These are phyloP conservation scores for Coffea canephora DNA, from an alignment of 257 asterid genomes.

Conservation along the genomic window DNA sequence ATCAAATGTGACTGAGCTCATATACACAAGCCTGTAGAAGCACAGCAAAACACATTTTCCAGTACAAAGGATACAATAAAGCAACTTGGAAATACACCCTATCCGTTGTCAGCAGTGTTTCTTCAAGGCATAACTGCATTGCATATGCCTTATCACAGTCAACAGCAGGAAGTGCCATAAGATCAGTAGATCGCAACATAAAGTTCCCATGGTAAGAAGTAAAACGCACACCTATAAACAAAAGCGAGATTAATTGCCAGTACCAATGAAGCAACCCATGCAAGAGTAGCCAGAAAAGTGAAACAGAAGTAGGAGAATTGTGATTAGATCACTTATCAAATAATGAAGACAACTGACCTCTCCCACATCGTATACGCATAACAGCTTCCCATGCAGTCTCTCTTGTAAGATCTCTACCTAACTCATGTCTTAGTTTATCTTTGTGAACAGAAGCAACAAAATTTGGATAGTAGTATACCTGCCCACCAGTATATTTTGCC, in stretches of 20 bases:
- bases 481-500: slow-evolving; percentile 98
- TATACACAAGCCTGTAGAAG: not conserved
- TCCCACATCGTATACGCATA: slow-evolving; percentile 98
- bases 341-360: slow-evolving; percentile 47
- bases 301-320: not conserved
- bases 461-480: slow-evolving; percentile 88
- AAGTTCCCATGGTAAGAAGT: slow-evolving; percentile 96
- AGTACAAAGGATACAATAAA: slow-evolving; percentile 82
- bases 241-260: slow-evolving; percentile 4
- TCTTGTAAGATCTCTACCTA: slow-evolving; percentile 88
- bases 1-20: not conserved
- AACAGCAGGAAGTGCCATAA: slow-evolving; percentile 95
- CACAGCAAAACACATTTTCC: slow-evolving; percentile 1
- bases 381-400: slow-evolving; percentile 99
- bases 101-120: slow-evolving; percentile 76
- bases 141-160: slow-evolving; percentile 99
- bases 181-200: slow-evolving; percentile 95
- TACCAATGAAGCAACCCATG: not conserved
- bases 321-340: not conserved
- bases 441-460: slow-evolving; percentile 63
- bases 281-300: not conserved
- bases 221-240: slow-evolving; percentile 83
- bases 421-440: slow-evolving; percentile 82
- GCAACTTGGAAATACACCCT: slow-evolving; percentile 95
- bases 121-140: slow-evolving; percentile 92